Base-by-base conservation (phyloP, 345 rosid species). In the Boechera retrofracta region DNA sequence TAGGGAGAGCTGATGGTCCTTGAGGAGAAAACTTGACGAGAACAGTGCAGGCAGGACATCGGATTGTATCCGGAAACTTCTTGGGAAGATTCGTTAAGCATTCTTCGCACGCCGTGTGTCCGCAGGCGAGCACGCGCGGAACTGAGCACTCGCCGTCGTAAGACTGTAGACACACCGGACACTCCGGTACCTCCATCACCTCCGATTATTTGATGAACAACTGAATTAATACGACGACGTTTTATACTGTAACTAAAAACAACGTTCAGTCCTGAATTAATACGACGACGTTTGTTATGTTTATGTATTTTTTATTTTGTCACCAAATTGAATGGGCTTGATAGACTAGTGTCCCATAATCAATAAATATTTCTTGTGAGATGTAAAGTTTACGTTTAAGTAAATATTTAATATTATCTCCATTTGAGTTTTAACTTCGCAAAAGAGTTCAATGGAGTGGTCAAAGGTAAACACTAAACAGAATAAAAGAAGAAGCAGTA, bases 21-120 rank as follows among this genome's bases (percentile, higher is more conserved):
- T 82, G 85, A n/a, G 82, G 73, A 5, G 95, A 93, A 76, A 69
- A 84, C 78, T 89, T 91, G 87, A 92, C 92, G 76, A 94, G 89
- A 21, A 88, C 95, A 18, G 88, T 90, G 73, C 97, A 94, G 13
- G 91, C 93, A 2, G 95, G 98, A 73, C 98, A 94, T 38, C 97
- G 93, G 77, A 92, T 84, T 16, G 95, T 89, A 10, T 66, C 74
- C 2, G 89, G 87, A 63, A 82, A 85, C 72, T 81, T 87, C 62
- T 89, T 84, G 6, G 96, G 97, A 13, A 94, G 82, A 49, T 67
- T 84, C 5, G 49, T 61, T n/a, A 94, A 83, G 63, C 98, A 94
- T 26, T 83, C 61, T 83, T 94, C 89, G 85, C 98, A 94, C 63
- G 84, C 80, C 16, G 91, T 77, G 79, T 94, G 98, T 3, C 98